Conservation (phyloP, 345 rosid species). For the rapeseed (Brassica napus) region Da-Ae NC_063451.1:15490501-15491000, state of each 20-base stretch:
- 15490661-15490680: conserved; percentile 1
- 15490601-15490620: conserved; percentile 26
- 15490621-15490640: conserved; percentile 1
- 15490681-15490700: conserved; percentile 13
- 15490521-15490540: neutral
- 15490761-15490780: conserved; percentile 14
- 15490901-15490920: conserved; percentile 61
- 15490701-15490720: neutral
- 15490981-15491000: conserved; percentile 75
- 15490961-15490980: conserved; percentile 87
- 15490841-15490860: conserved; percentile 73
- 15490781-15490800: neutral
- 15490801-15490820: neutral
- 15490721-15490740: conserved; percentile 11
- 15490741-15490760: conserved; percentile 9
- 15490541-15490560: neutral
- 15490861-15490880: conserved; percentile 81
- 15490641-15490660: conserved; percentile 8
- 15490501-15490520: conserved; percentile 20
- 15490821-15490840: conserved; percentile 11
- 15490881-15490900: conserved; percentile 71
- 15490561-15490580: neutral
- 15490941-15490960: conserved; percentile 71
- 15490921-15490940: conserved; percentile 41
- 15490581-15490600: conserved; percentile 10